Conservation (phyloP, 2,329 filamentous ascomycete genomes). For the Xylaria sp. region DNA sequence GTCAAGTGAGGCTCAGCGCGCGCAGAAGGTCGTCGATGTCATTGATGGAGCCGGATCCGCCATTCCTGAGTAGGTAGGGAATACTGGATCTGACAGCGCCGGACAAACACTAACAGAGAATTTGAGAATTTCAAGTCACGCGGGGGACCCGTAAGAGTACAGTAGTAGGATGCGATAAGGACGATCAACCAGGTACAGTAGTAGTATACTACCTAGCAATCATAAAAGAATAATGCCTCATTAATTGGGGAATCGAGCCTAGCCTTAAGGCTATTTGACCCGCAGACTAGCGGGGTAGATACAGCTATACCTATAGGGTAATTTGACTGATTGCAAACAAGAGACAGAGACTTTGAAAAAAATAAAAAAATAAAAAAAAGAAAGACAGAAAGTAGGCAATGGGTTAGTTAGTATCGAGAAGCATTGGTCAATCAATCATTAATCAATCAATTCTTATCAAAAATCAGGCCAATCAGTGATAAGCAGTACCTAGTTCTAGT, state of each 20-base stretch:
- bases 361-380: neutral
- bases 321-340: neutral
- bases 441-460: neutral
- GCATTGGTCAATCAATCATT: no score
- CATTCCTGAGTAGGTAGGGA: neutral
- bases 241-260: neutral
- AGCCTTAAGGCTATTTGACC: neutral
- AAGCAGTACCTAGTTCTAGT: neutral
- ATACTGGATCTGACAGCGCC: neutral
- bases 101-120: neutral
- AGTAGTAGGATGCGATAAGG: neutral
- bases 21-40: slow-evolving; percentile 27
- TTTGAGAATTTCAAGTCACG: neutral
- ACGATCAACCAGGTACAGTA: neutral
- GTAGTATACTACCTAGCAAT: neutral
- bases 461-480: neutral
- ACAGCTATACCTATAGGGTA: neutral
- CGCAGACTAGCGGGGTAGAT: neutral
- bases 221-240: neutral
- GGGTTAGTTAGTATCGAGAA: no score
- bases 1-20: slow-evolving; percentile 30
- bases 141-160: neutral
- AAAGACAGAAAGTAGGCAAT: no score
- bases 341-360: no score
- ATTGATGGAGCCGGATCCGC: slow-evolving; percentile 32